Evolutionary conservation across 2,329 filamentous ascomycete species (phyloP).

Genomic region (Phialophora macrospora): DNA sequence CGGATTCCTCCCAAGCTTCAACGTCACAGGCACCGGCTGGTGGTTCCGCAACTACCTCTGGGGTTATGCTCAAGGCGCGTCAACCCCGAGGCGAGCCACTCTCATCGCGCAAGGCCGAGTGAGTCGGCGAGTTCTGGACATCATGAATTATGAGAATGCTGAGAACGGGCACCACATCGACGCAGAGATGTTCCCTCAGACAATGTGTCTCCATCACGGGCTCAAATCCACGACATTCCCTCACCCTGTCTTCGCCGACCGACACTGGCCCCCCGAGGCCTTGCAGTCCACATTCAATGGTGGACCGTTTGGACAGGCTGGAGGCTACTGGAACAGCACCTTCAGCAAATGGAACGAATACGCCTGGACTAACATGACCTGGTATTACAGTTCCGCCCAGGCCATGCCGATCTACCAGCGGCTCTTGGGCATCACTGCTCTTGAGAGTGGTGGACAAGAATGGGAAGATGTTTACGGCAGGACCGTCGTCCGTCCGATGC

Average conservation of each 20-base stretch:
- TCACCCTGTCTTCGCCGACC: slow-evolving; percentile 79
- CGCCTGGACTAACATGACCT: slow-evolving; percentile 44
- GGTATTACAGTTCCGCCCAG: slow-evolving; percentile 44
- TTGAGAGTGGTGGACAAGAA: slow-evolving; percentile 38
- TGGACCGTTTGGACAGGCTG: slow-evolving; percentile 42
- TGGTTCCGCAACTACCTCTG: slow-evolving; percentile 47
- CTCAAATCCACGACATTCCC: slow-evolving; percentile 79
- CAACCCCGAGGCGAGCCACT: slow-evolving; percentile 73
- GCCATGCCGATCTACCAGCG: slow-evolving; percentile 44
- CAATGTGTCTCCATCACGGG: slow-evolving; percentile 74
- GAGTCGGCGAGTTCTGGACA: slow-evolving; percentile 71
- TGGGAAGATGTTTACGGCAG: slow-evolving; percentile 43
- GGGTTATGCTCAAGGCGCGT: slow-evolving; percentile 52
- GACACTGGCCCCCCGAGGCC: slow-evolving; percentile 61
- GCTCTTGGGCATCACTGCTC: slow-evolving; percentile 40
- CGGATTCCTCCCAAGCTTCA: slow-evolving; percentile 78
- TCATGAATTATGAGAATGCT: slow-evolving; percentile 78
- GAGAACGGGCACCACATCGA: slow-evolving; percentile 72
- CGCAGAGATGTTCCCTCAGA: slow-evolving; percentile 79
- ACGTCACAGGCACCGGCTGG: slow-evolving; percentile 74
- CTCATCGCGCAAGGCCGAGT: slow-evolving; percentile 77
- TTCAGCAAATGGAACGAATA: slow-evolving; percentile 45
- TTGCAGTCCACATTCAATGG: slow-evolving; percentile 44
- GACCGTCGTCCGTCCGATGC: slow-evolving; percentile 42
- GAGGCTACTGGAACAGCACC: slow-evolving; percentile 43